Percentiles rank a stretch among this genome's conserved stretches.
phyloP scores from a whole-genome alignment of 2,329 filamentous ascomycete species.

The Leptographium radiaticola region DNA sequence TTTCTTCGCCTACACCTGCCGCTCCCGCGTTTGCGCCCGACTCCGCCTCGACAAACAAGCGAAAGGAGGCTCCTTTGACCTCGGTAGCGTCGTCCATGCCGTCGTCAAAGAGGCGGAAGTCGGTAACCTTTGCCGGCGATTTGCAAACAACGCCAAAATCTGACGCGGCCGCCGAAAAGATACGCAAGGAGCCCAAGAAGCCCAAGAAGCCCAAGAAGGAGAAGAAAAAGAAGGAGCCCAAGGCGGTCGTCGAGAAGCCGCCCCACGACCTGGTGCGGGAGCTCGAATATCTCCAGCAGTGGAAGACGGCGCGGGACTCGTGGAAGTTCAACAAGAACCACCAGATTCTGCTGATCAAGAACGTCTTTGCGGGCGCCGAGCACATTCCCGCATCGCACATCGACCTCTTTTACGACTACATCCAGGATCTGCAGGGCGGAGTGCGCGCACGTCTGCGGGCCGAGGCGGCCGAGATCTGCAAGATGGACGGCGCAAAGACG shows the following conservation, averaged over 20 bases:
- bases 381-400: constrained; percentile 59
- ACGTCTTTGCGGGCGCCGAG: constrained; percentile 58
- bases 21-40: neutral
- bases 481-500: constrained; percentile 30
- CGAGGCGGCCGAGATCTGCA: constrained; percentile 46
- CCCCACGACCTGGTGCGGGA: constrained; percentile 43
- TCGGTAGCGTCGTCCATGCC: constrained; percentile 4
- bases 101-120: constrained; percentile 25
- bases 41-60: neutral
- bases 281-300: constrained; percentile 64
- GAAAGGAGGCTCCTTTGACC: constrained; percentile 9
- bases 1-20: constrained; percentile 15
- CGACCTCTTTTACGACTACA: constrained; percentile 59
- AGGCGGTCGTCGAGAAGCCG: constrained; percentile 21
- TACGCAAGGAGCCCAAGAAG: neutral
- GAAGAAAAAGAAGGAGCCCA: constrained; percentile 15
- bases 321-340: constrained; percentile 98
- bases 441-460: constrained; percentile 59
- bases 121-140: constrained; percentile 30
- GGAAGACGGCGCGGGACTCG: constrained; percentile 51
- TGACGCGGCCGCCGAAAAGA: constrained; percentile 11
- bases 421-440: constrained; percentile 64
- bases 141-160: constrained; percentile 13
- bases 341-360: constrained; percentile 73
- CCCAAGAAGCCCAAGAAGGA: neutral